Evolutionary conservation across 148 eudicot species (phyloP).

Genomic region (Salicornia ramosissima): DNA sequence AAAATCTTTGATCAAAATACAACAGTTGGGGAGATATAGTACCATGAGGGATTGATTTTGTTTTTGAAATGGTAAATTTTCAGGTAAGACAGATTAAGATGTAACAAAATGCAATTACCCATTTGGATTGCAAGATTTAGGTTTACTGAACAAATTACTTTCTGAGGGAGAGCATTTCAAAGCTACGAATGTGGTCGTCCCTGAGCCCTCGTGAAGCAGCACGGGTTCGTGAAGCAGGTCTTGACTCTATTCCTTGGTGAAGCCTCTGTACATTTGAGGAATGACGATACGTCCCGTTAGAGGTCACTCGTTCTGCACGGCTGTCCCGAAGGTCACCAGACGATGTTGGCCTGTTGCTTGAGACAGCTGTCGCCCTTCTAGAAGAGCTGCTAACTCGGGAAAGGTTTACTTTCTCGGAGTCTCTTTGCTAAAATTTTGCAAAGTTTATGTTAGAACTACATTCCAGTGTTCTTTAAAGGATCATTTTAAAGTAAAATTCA

Average conservation of each 20-base stretch:
- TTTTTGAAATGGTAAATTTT: conserved; percentile 12
- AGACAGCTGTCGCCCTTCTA: conserved; percentile 46
- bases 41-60: conserved; percentile 10
- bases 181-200: conserved; percentile 82
- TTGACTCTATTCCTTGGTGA: conserved; percentile 43
- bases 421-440: conserved; percentile 41
- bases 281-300: conserved; percentile 38
- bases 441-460: conserved; percentile 6
- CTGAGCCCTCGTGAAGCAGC: conserved; percentile 49
- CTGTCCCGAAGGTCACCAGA: conserved; percentile 47
- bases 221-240: conserved; percentile 51
- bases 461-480: not conserved
- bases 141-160: conserved; percentile 29
- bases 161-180: conserved; percentile 76
- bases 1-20: conserved; percentile 7
- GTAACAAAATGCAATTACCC: conserved; percentile 8
- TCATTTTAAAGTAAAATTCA: not conserved
- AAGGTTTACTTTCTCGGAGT: conserved; percentile 53
- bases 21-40: not conserved
- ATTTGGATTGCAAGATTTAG: conserved; percentile 18
- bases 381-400: conserved; percentile 61
- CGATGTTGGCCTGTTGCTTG: conserved; percentile 49
- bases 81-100: conserved; percentile 18
- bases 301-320: conserved; percentile 38
- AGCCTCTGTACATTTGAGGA: conserved; percentile 47